Conservation (phyloP, 2,329 filamentous ascomycete species). For the Pseudopithomyces chartarum region DNA sequence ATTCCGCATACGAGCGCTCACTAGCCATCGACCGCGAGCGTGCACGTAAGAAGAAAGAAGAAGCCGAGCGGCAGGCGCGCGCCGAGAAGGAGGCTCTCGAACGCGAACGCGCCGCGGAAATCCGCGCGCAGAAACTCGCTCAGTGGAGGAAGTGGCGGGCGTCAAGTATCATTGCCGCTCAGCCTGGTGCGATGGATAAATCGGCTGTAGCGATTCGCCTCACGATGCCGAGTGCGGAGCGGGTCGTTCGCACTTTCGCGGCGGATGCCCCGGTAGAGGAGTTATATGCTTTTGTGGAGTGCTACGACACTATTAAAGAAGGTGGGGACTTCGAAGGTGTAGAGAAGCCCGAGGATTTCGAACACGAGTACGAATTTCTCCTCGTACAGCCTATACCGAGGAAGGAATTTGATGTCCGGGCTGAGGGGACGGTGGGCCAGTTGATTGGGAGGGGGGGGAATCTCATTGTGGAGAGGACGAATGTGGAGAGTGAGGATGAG, state of each 20-base stretch:
- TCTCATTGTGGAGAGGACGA: constrained; percentile 79
- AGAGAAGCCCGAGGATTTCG: constrained; percentile 68
- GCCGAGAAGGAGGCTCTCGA: constrained; percentile 70
- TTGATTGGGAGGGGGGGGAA: constrained; percentile 83
- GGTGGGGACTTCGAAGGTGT: constrained; percentile 44
- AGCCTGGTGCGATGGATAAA: constrained; percentile 68
- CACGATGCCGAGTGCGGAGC: constrained; percentile 67
- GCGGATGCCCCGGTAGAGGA: constrained; percentile 78
- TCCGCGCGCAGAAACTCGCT: constrained; percentile 57
- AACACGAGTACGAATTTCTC: constrained; percentile 82
- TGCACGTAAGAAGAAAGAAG: constrained; percentile 75
- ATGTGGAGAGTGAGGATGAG: constrained; percentile 61
- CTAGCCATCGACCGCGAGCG: constrained; percentile 87
- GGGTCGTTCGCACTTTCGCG: constrained; percentile 77
- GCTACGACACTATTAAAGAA: constrained; percentile 69
- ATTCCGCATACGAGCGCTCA: constrained; percentile 90
- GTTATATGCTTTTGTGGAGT: constrained; percentile 95
- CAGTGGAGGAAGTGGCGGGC: constrained; percentile 86
- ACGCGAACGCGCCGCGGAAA: constrained; percentile 65
- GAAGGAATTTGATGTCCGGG: constrained; percentile 74
- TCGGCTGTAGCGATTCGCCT: constrained; percentile 74
- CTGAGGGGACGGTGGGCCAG: constrained; percentile 68
- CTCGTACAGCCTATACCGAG: constrained; percentile 86
- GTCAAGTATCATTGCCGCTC: constrained; percentile 62
- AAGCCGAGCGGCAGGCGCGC: constrained; percentile 66